These are phyloP conservation scores for Podospora pseudopauciseta DNA, from an alignment of 495 filamentous ascomycete genomes.

Conservation along the genomic window DNA sequence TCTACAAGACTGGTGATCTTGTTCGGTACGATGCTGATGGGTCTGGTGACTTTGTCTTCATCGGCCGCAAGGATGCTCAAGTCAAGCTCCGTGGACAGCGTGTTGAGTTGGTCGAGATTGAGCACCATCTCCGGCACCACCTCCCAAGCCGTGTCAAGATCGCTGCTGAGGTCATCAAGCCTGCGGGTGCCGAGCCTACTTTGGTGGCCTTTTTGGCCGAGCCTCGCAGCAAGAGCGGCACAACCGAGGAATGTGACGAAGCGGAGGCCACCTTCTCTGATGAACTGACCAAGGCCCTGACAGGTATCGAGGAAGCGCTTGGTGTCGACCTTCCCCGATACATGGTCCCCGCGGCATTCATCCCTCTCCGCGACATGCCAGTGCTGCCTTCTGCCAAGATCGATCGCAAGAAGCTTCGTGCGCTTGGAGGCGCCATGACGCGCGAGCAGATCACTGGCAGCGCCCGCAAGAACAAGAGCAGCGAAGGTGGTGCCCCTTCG, in stretches of 20 bases:
- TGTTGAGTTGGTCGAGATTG: constrained; percentile 40
- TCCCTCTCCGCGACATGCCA: constrained; percentile 32
- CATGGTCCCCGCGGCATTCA: constrained; percentile 51
- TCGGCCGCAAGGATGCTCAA: constrained; percentile 38
- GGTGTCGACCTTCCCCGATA: constrained; percentile 46
- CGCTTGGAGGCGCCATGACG: constrained; percentile 20
- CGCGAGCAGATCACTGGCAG: constrained; percentile 18
- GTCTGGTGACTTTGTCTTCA: constrained; percentile 31
- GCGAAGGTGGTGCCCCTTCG: background rate
- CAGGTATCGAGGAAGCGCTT: constrained; percentile 16
- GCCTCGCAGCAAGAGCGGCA: background rate
- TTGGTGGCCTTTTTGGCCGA: constrained; percentile 30
- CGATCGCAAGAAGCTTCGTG: constrained; percentile 43
- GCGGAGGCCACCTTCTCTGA: constrained; percentile 7
- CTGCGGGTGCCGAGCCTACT: constrained; percentile 31
- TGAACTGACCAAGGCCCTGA: constrained; percentile 6
- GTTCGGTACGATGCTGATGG: constrained; percentile 53
- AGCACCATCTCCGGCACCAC: constrained; percentile 24
- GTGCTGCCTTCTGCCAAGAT: constrained; percentile 48
- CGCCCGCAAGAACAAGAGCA: constrained; percentile 1
- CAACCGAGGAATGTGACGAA: constrained; percentile 3
- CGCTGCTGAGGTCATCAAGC: constrained; percentile 42
- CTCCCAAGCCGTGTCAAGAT: constrained; percentile 16
- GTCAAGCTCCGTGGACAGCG: constrained; percentile 40
- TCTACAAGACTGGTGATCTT: constrained; percentile 39